Percentiles rank a stretch among this genome's conserved stretches.
phyloP scores from a whole-genome alignment of 1,284 basidiomycete species.

The Somion occarium region DNA sequence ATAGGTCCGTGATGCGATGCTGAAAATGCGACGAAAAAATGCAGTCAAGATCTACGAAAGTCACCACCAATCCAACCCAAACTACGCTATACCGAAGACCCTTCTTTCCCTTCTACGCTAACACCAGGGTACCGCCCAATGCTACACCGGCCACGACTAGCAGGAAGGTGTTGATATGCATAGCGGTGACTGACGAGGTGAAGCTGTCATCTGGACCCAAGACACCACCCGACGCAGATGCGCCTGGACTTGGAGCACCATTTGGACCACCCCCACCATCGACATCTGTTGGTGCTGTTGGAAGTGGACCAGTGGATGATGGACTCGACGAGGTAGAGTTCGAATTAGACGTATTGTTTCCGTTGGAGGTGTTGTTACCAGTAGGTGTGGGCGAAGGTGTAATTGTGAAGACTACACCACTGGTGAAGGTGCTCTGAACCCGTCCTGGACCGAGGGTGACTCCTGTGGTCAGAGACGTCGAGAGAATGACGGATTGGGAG shows the following conservation, averaged over 20 bases:
- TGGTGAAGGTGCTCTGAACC: conserved; percentile 31
- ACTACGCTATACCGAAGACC: neutral
- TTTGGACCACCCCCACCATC: conserved; percentile 45
- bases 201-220: conserved; percentile 63
- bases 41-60: conserved; percentile 12
- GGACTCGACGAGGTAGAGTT: conserved; percentile 25
- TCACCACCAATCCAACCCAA: too few species aligned
- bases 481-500: conserved; percentile 16
- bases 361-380: conserved; percentile 16
- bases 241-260: conserved; percentile 46
- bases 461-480: conserved; percentile 22
- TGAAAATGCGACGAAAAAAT: neutral
- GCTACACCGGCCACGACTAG: conserved; percentile 37
- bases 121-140: conserved; percentile 43
- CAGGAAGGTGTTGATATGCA: conserved; percentile 34
- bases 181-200: conserved; percentile 48
- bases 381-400: conserved; percentile 22
- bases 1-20: conserved; percentile 8
- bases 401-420: conserved; percentile 40
- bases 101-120: conserved; percentile 30
- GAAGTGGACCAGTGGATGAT: conserved; percentile 36
- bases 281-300: conserved; percentile 52
- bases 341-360: conserved; percentile 20
- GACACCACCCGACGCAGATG: conserved; percentile 31
- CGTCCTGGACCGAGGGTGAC: conserved; percentile 15